These are phyloP conservation scores for Luzula sylvatica DNA, from an alignment of 176 grass and related monocot genomes.

Conservation along the genomic window DNA sequence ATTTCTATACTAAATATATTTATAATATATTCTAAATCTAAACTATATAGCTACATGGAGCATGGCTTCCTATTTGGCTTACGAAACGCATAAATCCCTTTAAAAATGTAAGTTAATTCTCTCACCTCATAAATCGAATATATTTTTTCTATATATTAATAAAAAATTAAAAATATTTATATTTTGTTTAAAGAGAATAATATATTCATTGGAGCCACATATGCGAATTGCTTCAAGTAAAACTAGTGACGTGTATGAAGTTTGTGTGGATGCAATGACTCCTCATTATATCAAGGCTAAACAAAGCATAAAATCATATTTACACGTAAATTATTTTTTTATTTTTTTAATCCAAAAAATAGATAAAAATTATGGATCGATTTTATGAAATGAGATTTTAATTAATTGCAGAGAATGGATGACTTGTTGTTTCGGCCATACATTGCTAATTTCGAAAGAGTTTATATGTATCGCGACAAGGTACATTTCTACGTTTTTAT, in stretches of 20 bases:
- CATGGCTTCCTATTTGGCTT: conserved; percentile 50
- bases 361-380: neutral
- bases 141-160: too few relatives aligned
- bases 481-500: too few relatives aligned
- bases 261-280: neutral
- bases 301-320: neutral
- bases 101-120: too few relatives aligned
- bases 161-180: too few relatives aligned
- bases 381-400: neutral
- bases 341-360: neutral
- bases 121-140: too few relatives aligned
- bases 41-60: conserved; percentile 32
- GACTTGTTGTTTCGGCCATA: neutral
- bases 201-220: too few relatives aligned
- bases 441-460: neutral
- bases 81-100: neutral
- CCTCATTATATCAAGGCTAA: neutral
- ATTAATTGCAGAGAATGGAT: conserved; percentile 3
- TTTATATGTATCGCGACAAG: neutral
- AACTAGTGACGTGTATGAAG: conserved; percentile 3
- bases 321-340: neutral
- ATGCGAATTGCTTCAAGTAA: neutral
- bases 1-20: neutral
- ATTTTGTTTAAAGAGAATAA: too few relatives aligned
- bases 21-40: neutral